A percentile compares a stretch with the other conserved stretches of the same genome.
phyloP scores from a whole-genome alignment of 176 grass and related monocot species.

The Musa schizocarpa region DNA sequence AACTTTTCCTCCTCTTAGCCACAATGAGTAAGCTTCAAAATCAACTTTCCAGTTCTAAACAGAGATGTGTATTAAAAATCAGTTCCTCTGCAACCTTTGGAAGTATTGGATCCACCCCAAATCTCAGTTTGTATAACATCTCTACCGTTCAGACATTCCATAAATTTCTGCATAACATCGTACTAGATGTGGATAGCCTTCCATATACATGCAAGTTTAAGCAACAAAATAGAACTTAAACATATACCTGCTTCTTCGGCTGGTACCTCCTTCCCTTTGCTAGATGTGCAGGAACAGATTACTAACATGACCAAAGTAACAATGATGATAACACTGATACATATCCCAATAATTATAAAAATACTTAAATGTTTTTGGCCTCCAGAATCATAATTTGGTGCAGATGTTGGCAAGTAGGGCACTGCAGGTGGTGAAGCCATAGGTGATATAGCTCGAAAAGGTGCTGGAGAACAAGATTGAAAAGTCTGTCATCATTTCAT shows the following conservation, averaged over 20 bases:
- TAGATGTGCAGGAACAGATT: conserved; percentile 57
- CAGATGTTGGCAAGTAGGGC: conserved; percentile 23
- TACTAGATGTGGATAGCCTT: background rate
- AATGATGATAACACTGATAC: conserved; percentile 54
- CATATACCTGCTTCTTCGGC: conserved; percentile 61
- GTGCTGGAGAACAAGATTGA: conserved; percentile 48
- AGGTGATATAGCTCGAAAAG: conserved; percentile 44
- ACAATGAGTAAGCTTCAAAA: too few species aligned
- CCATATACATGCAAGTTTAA: conserved; percentile 8
- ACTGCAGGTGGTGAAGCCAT: conserved; percentile 47
- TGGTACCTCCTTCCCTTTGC: conserved; percentile 50
- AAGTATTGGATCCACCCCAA: background rate
- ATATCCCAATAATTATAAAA: conserved; percentile 57
- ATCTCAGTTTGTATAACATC: background rate
- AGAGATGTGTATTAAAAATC: background rate
- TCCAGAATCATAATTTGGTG: conserved; percentile 11
- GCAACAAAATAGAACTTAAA: conserved; percentile 18
- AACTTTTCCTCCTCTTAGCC: too few species aligned
- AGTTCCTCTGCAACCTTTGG: background rate
- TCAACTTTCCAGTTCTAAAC: too few species aligned
- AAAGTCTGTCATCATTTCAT: conserved; percentile 5
- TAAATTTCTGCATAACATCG: background rate
- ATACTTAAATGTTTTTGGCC: conserved; percentile 39
- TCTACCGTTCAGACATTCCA: background rate
- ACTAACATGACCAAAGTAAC: conserved; percentile 48